Percentiles rank a stretch among this genome's conserved stretches.
Conservation (phyloP, 345 rosid genomes). For the Luvunga scandens region DNA sequence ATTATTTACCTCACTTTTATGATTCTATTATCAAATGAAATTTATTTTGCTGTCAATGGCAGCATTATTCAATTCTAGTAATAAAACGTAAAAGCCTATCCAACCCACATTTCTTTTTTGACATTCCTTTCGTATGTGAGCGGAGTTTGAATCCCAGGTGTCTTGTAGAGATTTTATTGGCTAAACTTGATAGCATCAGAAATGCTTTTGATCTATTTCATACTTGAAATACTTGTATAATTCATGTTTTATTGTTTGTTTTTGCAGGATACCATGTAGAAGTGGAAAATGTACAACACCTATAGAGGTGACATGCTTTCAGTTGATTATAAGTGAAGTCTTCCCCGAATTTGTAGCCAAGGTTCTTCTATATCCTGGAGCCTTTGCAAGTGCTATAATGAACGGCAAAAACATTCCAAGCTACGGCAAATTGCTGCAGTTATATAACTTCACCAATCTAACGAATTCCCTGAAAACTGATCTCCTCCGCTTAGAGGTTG, state of each 20-base stretch:
- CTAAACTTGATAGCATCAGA: no score
- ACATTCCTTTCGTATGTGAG: no score
- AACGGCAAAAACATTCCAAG: conserved; percentile 31
- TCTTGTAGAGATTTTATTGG: no score
- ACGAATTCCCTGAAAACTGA: conserved; percentile 28
- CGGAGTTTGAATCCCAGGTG: background rate
- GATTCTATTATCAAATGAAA: background rate
- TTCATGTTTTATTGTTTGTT: background rate
- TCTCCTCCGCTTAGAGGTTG: conserved; percentile 60
- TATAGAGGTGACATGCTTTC: conserved; percentile 58
- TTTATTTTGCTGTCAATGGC: background rate
- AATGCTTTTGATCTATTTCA: no score
- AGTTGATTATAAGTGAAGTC: conserved; percentile 47
- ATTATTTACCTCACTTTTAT: background rate
- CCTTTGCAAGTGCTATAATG: conserved; percentile 43
- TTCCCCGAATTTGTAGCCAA: conserved; percentile 51
- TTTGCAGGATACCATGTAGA: conserved; percentile 64
- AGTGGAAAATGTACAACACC: conserved; percentile 68
- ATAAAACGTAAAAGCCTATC: background rate
- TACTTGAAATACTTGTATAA: background rate
- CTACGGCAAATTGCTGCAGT: conserved; percentile 33
- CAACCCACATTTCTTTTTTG: background rate
- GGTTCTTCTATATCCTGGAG: conserved; percentile 76
- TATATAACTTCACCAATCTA: conserved; percentile 31
- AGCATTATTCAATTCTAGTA: background rate